A percentile compares a stretch with the other conserved stretches of the same genome.
phyloP scores from a whole-genome alignment of 164 flowering plant genomes.

The Liquidambar formosana region DNA sequence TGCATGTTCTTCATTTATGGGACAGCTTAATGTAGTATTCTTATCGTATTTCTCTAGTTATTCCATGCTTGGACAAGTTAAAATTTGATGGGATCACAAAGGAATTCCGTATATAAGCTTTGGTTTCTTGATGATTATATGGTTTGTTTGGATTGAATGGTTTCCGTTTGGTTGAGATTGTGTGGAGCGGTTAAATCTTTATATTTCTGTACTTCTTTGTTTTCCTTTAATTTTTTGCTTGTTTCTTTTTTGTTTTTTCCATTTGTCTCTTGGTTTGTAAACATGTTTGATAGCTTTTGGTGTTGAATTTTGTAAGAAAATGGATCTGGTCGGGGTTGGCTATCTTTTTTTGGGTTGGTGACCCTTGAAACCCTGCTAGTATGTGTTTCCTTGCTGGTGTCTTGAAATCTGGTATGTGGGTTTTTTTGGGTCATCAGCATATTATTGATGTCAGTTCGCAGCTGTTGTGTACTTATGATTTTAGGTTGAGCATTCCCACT shows the following conservation, averaged over 20 bases:
- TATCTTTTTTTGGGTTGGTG: not conserved
- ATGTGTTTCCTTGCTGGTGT: not conserved
- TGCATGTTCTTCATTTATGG: not conserved
- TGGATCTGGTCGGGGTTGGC: slow-evolving; percentile 14
- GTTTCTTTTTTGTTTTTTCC: not conserved
- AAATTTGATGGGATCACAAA: slow-evolving; percentile 28
- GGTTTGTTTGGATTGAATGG: not conserved
- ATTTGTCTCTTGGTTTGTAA: not conserved
- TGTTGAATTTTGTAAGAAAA: slow-evolving; percentile 2
- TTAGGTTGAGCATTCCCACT: not conserved
- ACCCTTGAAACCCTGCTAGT: not conserved
- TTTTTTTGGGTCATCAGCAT: not conserved
- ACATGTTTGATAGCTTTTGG: slow-evolving; percentile 1
- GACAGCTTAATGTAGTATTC: slow-evolving; percentile 7
- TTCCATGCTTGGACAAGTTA: not conserved
- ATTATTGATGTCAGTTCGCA: not conserved
- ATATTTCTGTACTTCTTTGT: not conserved
- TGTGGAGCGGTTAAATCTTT: not conserved
- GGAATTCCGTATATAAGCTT: slow-evolving; percentile 14
- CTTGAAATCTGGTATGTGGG: not conserved
- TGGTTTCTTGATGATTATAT: not conserved
- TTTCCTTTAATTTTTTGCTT: not conserved
- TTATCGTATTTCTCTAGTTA: slow-evolving; percentile 3
- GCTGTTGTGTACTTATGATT: not conserved
- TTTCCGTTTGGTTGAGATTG: not conserved